Evolutionary conservation across 163 green algal species (phyloP), one percentile per base, ranked within the genome.

Genomic region (Picocystis sp.): DNA sequence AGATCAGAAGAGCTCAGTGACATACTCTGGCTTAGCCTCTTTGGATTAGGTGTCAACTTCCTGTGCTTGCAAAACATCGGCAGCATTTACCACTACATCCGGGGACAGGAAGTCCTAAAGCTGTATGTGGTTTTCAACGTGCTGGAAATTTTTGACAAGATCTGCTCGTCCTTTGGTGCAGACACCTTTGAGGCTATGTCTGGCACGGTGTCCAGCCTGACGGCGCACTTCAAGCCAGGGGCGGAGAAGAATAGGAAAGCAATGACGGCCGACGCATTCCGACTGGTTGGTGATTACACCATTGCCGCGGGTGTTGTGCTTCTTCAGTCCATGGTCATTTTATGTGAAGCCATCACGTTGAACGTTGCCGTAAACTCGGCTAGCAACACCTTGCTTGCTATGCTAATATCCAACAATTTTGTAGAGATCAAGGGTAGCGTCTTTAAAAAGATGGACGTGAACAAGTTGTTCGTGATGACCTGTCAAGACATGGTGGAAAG

Each of bases 351-450:
- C 8, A 81, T 96, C 47, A 78, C 90, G 11, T 78, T 93, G 61
- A 83, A 79, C 11, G 87, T 98, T 52, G 84, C 86, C 1, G 83
- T 97, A 56, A 95, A 93, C 70, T 78, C 53, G 25, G 75, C 77
- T 53, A 70, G 50, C 53, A 81, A 85, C 60, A 77, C 80, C 0
- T 67, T 98, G 47, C 62, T 98, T 33, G 81, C 81, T 15, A 69
- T 98, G 21, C 67, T 95, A 0, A 93, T 98, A 23, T 87, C 84
- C n/a, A 82, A 81, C 61, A 96, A 96, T 67, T 96, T 98, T 63
- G 72, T 81, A 15, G 89, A 97, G 64, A 83, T 98, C 58, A 96
- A 97, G 61, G 73, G 72, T 46, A 78, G 71, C 9, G 74, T 90
- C 8, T 72, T 86, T 55, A 90, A 90, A 64, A 60, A 81, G 17